Conservation (phyloP, 768 basidiomycete species). For the Suillus luteus region DNA sequence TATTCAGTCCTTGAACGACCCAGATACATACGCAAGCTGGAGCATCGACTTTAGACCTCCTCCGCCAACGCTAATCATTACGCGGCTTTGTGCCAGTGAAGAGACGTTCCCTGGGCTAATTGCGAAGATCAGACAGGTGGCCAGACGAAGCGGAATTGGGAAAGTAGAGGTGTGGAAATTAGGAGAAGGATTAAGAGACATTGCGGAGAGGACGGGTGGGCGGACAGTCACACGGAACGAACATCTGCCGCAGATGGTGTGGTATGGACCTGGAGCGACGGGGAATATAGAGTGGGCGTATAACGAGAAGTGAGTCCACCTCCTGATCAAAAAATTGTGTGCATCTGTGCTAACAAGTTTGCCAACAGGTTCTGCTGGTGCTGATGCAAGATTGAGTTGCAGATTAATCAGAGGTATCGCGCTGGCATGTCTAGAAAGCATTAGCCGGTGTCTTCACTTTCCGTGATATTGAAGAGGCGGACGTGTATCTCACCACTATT, state of each 20-base stretch:
- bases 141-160: conserved; percentile 35
- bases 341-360: not conserved
- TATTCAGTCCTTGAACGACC: conserved; percentile 19
- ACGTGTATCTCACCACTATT: conserved; percentile 79
- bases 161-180: conserved; percentile 53
- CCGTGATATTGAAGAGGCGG: conserved; percentile 84
- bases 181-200: conserved; percentile 32
- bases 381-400: not conserved
- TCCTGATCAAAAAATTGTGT: not conserved
- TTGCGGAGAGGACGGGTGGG: conserved; percentile 34
- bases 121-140: conserved; percentile 35
- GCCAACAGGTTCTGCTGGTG: conserved; percentile 1
- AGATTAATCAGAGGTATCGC: not conserved
- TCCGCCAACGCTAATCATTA: conserved; percentile 43
- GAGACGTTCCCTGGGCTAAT: conserved; percentile 40
- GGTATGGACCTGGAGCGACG: conserved; percentile 45
- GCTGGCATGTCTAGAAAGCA: not conserved
- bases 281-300: conserved; percentile 44
- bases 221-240: conserved; percentile 36
- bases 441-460: conserved; percentile 73
- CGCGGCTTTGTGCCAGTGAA: conserved; percentile 38
- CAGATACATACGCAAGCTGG: conserved; percentile 44
- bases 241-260: conserved; percentile 47
- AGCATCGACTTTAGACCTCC: conserved; percentile 38
- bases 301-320: conserved; percentile 48